Base-by-base conservation (phyloP, 805 yeast species). In the Henningerozyma blattae region DNA sequence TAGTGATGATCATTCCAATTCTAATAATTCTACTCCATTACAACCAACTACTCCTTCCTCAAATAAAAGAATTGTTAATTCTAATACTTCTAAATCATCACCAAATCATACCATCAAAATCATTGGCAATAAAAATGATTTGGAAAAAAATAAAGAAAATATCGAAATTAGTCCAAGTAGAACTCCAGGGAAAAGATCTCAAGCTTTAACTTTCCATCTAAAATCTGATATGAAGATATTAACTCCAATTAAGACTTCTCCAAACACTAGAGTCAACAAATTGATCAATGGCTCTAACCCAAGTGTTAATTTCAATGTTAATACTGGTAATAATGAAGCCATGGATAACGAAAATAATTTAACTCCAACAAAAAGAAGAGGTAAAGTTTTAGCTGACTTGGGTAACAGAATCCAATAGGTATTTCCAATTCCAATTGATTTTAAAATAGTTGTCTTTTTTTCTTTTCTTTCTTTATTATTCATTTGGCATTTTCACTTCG, bases 191-290 rank as follows among this genome's bases (percentile, higher is more conserved):
- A 41, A 32, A 27, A 49, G 49, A 24, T 54, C 58, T n/a, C 55
- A 55, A 34, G 58, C 56, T 2, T 41, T 54, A 20, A 53, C 58
- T n/a, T 55, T 54, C 41, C 56, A 54, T 27, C 35, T 49, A 22
- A 51, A 46, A 25, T 46, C 47, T 9, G 58, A 54, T 32, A 51
- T 46, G 27, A 50, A 48, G 32, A 45, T 47, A 5, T 34, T 54
- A 32, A 52, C 59, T 2, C 54, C 56, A 13, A 36, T 54, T 5
- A 49, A 47, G 30, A 52, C 52, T 5, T 52, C 56, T 17, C 58
- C 59, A 30, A 54, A 52, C 28, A 54, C 46, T 39, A 46, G 56
- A 34, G 59, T 54, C 1, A 54, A 51, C 38, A 52, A 50, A 33
- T 39, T 54, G 30, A 54, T 54, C 20, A 54, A 54, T 30, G 53